phyloP scores from a whole-genome alignment of 352 stramenopile species.

The Phytopythium vexans region DNA sequence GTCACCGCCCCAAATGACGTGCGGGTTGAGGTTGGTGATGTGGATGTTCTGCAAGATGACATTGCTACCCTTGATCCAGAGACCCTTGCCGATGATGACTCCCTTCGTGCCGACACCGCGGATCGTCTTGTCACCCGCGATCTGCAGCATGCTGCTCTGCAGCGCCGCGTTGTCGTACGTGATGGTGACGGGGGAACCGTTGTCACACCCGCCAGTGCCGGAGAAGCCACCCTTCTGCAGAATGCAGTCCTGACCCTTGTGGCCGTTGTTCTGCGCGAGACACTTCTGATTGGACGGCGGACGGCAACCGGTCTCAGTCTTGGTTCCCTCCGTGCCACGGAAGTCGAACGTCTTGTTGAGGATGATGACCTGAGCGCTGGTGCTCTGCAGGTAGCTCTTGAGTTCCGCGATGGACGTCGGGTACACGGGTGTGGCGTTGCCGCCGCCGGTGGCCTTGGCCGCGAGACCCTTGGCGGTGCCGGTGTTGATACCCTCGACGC shows the following conservation, averaged over 20 bases:
- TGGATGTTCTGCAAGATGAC: slow-evolving; percentile 39
- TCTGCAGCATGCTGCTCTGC: slow-evolving; percentile 10
- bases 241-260: slow-evolving; percentile 24
- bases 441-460: slow-evolving; percentile 12
- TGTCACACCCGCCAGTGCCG: slow-evolving; percentile 30
- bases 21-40: slow-evolving; percentile 35
- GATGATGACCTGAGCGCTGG: slow-evolving; percentile 8
- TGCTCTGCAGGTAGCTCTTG: slow-evolving; percentile 13
- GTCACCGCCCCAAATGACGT: slow-evolving; percentile 34
- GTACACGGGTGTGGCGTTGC: slow-evolving; percentile 15
- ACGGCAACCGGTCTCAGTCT: slow-evolving; percentile 13
- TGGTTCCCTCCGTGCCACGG: slow-evolving; percentile 10
- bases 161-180: slow-evolving; percentile 32
- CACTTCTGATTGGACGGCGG: slow-evolving; percentile 12
- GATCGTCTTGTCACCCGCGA: slow-evolving; percentile 21
- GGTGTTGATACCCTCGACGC: slow-evolving; percentile 10
- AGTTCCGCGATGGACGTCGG: slow-evolving; percentile 21
- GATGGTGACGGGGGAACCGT: slow-evolving; percentile 26
- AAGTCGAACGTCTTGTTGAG: slow-evolving; percentile 20
- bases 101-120: slow-evolving; percentile 8
- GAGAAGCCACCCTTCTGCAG: slow-evolving; percentile 30
- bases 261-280: slow-evolving; percentile 24
- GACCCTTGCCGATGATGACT: slow-evolving; percentile 13
- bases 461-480: slow-evolving; percentile 19
- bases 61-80: slow-evolving; percentile 17